These are phyloP conservation scores for Trichoderma breve DNA, from an alignment of 2,329 filamentous ascomycete species.

Conservation along the genomic window DNA sequence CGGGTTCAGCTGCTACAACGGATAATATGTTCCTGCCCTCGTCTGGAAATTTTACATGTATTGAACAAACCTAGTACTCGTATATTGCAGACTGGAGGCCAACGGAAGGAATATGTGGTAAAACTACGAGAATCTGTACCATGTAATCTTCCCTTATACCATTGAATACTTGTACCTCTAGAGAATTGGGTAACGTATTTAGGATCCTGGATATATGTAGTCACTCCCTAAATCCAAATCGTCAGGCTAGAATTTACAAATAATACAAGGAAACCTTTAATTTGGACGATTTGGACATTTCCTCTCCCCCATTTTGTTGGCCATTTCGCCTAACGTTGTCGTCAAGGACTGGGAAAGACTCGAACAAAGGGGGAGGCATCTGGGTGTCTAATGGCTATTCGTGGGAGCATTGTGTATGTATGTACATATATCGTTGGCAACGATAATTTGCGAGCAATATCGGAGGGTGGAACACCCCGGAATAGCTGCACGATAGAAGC, in stretches of 20 bases:
- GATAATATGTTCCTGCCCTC: no score
- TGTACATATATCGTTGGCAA: neutral
- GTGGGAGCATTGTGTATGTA: neutral
- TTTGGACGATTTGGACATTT: neutral
- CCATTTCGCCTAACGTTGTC: neutral
- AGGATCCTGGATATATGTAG: neutral
- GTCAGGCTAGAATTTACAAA: neutral
- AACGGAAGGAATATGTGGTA: no score
- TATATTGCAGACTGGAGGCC: no score
- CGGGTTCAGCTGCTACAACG: no score
- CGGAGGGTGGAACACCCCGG: neutral
- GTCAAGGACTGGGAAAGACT: neutral
- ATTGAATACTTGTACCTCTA: neutral
- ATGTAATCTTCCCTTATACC: no score
- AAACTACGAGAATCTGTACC: no score
- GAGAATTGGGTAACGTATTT: neutral
- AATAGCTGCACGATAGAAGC: neutral
- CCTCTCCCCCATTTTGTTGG: neutral
- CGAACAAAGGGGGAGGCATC: neutral
- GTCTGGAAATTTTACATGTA: no score
- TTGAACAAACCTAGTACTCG: no score
- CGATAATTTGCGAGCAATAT: neutral
- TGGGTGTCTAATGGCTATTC: neutral
- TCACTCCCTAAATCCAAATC: neutral
- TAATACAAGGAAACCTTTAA: neutral